These are phyloP conservation scores for Aphanocladium album DNA, from an alignment of 2,329 filamentous ascomycete species.

Conservation along the genomic window DNA sequence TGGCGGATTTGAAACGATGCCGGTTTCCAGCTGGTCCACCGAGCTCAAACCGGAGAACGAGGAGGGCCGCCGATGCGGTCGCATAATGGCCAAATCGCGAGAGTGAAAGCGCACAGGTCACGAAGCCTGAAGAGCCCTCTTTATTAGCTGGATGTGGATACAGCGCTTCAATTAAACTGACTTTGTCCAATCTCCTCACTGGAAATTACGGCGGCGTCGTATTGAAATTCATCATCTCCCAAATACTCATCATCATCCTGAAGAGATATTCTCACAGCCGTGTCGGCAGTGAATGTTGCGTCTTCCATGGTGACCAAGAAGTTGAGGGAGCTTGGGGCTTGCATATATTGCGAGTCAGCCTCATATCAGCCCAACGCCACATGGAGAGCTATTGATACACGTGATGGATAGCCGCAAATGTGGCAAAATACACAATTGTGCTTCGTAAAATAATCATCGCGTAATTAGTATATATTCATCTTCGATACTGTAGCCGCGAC, in stretches of 20 bases:
- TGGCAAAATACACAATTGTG: too few species aligned
- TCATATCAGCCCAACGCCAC: neutral
- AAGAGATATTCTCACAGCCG: neutral
- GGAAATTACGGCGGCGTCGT: constrained; percentile 6
- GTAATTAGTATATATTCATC: too few species aligned
- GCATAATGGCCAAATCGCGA: constrained; percentile 3
- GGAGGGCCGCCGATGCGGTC: neutral
- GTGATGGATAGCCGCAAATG: neutral
- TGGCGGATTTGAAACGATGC: constrained; percentile 5
- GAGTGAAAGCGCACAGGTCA: neutral
- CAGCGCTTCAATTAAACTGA: neutral
- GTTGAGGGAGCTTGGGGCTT: neutral
- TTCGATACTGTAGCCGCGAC: too few species aligned
- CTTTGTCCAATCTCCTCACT: constrained; percentile 8
- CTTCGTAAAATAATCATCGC: too few species aligned
- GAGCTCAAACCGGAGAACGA: constrained; percentile 3
- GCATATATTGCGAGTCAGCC: neutral
- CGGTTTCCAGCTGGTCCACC: constrained; percentile 5
- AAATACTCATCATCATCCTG: neutral
- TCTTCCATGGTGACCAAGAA: neutral
- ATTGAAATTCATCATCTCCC: constrained; percentile 1
- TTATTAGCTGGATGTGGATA: neutral
- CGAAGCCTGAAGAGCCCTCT: neutral
- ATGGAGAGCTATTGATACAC: neutral
- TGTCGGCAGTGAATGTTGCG: neutral